A percentile compares a stretch with the other conserved stretches of the same genome.
phyloP scores from a whole-genome alignment of 176 grass and related monocot species.

The Musa acuminata region DNA sequence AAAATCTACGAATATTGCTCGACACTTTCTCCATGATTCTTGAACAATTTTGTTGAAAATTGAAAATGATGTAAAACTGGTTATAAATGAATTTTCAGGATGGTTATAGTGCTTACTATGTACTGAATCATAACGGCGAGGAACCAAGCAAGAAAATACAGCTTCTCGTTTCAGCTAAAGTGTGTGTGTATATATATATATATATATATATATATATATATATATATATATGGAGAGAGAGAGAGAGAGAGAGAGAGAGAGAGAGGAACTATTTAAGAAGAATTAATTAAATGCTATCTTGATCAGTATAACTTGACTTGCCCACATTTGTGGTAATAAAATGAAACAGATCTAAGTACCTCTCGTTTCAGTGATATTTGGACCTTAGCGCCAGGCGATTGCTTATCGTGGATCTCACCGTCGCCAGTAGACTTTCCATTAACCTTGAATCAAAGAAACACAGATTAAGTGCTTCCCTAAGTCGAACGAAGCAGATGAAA shows the following conservation, averaged over 20 bases:
- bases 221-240: too few species aligned
- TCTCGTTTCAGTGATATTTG: conserved; percentile 68
- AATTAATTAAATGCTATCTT: neutral
- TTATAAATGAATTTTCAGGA: too few species aligned
- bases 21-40: neutral
- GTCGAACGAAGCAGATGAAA: conserved; percentile 9
- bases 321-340: neutral
- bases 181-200: too few species aligned
- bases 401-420: conserved; percentile 30
- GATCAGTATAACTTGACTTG: neutral
- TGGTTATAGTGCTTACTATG: too few species aligned
- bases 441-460: conserved; percentile 37
- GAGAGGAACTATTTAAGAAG: neutral
- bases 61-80: neutral
- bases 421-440: conserved; percentile 30
- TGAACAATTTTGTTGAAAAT: neutral
- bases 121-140: too few species aligned
- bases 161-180: too few species aligned
- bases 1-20: neutral
- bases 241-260: too few species aligned
- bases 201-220: too few species aligned
- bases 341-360: conserved; percentile 27
- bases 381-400: conserved; percentile 28
- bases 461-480: conserved; percentile 16
- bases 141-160: too few species aligned